A percentile compares a stretch with the other conserved stretches of the same genome.
phyloP scores from a whole-genome alignment of 2,329 filamentous ascomycete species.

The Diaporthe sp. region DNA sequence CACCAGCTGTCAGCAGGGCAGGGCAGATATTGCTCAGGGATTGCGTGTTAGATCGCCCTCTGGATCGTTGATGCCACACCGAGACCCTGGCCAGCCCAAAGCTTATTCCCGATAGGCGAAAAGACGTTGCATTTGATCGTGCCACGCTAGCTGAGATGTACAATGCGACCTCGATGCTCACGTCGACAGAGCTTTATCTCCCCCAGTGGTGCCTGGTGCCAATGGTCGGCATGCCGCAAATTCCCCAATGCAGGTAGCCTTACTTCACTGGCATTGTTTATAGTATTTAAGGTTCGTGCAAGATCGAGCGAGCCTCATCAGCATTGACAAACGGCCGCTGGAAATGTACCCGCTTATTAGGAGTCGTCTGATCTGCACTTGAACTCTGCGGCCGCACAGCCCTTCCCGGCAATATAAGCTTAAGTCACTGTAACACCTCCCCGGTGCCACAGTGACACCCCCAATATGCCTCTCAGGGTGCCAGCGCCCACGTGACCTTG shows the following conservation, averaged over 20 bases:
- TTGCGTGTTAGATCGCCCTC: conserved; percentile 25
- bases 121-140: conserved; percentile 22
- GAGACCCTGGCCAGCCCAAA: not conserved
- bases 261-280: no score
- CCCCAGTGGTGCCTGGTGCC: not conserved
- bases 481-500: not conserved
- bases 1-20: conserved; percentile 2
- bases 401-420: conserved; percentile 28
- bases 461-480: not conserved
- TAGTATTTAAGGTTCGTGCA: not conserved
- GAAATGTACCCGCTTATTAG: not conserved
- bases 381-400: conserved; percentile 29
- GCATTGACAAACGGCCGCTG: not conserved
- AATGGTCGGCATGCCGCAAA: not conserved
- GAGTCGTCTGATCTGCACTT: conserved; percentile 19
- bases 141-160: not conserved
- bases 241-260: not conserved
- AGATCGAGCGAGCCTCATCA: not conserved
- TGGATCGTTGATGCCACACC: conserved; percentile 23
- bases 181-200: not conserved
- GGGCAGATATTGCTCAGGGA: not conserved
- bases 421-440: conserved; percentile 29
- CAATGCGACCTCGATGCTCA: not conserved
- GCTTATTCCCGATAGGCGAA: conserved; percentile 9
- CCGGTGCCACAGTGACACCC: not conserved